These are phyloP conservation scores for Phytophthora brassicae DNA, from an alignment of 352 stramenopile genomes.

Conservation along the genomic window DNA sequence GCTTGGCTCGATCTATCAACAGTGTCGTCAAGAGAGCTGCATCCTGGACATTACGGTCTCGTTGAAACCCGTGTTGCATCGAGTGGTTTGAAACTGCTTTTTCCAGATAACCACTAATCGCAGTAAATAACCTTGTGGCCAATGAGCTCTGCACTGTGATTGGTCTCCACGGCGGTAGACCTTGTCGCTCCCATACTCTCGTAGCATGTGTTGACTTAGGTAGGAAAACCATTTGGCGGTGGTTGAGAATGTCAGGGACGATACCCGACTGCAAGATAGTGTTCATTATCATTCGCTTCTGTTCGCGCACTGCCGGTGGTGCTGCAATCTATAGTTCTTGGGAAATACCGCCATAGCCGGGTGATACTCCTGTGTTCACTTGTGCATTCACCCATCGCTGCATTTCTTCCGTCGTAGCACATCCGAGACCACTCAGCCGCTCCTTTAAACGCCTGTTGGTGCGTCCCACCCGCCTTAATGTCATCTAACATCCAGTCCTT, in stretches of 20 bases:
- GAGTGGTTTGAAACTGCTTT: background rate
- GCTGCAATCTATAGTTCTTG: background rate
- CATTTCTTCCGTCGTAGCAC: background rate
- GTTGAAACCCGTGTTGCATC: conserved; percentile 9
- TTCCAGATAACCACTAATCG: background rate
- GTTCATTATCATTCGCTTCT: too few species aligned
- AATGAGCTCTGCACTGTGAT: background rate
- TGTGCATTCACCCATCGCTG: background rate
- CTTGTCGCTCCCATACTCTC: background rate
- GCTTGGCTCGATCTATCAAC: background rate
- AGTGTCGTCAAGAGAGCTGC: background rate
- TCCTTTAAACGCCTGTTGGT: background rate
- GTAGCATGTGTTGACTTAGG: background rate
- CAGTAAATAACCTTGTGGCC: background rate
- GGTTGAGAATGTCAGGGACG: too few species aligned
- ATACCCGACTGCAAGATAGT: too few species aligned
- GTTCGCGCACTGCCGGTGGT: background rate
- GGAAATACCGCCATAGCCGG: background rate
- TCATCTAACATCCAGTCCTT: background rate
- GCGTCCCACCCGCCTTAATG: conserved; percentile 1
- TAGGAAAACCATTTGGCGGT: too few species aligned
- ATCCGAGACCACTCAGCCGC: background rate
- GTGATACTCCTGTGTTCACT: background rate
- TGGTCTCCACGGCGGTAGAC: background rate
- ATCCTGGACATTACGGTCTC: background rate